phyloP scores from a whole-genome alignment of 1,284 basidiomycete species.

The Cryptococcus hybrid region DNA sequence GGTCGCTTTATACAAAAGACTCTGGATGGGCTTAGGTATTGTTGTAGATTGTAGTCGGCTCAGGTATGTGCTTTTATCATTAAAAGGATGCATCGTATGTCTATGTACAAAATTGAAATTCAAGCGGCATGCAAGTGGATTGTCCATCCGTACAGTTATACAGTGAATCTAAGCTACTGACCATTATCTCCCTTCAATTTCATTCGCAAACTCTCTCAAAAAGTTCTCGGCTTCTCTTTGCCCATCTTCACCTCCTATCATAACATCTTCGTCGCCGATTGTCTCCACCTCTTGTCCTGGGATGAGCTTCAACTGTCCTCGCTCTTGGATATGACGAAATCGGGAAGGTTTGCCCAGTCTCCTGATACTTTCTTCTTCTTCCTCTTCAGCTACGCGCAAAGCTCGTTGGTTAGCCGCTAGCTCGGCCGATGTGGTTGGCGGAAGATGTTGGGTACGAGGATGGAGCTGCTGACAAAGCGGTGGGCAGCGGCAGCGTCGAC shows the following conservation, averaged over 20 bases:
- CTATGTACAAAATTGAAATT: no score
- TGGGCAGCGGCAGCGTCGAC: constrained; percentile 38
- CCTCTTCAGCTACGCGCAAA: constrained; percentile 15
- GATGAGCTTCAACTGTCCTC: constrained; percentile 19
- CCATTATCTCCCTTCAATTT: constrained; percentile 8
- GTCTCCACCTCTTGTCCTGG: constrained; percentile 7
- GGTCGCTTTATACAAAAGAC: neutral
- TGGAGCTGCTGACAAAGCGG: constrained; percentile 35
- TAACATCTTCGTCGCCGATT: neutral
- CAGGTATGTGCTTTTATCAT: no score
- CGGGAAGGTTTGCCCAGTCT: constrained; percentile 16
- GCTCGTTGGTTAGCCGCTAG: constrained; percentile 11
- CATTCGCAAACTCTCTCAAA: constrained; percentile 16
- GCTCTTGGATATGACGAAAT: constrained; percentile 26
- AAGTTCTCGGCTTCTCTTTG: constrained; percentile 15
- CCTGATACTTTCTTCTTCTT: constrained; percentile 9
- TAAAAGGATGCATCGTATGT: no score
- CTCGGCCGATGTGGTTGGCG: constrained; percentile 15
- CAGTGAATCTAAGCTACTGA: neutral
- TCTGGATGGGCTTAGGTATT: constrained; percentile 1
- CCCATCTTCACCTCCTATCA: constrained; percentile 1
- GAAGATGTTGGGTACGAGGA: constrained; percentile 22
- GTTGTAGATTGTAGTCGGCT: constrained; percentile 7
- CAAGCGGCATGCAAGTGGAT: no score
- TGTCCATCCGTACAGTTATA: neutral